Evolutionary conservation across 2,329 filamentous ascomycete species (phyloP).

Genomic region (Cladosporium phlei): DNA sequence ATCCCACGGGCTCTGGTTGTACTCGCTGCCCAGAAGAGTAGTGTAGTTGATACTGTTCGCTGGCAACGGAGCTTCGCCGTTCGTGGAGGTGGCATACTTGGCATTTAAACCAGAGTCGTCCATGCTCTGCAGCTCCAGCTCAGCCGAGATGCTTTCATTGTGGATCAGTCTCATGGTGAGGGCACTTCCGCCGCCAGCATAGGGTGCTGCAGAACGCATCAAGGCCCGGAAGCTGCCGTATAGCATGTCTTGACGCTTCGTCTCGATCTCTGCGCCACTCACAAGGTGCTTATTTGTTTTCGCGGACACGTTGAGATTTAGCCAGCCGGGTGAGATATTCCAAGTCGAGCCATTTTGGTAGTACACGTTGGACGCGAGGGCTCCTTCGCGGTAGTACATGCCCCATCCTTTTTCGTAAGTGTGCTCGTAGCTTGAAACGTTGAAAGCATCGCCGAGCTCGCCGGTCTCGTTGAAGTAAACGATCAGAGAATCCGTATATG

Average conservation of each 20-base stretch:
- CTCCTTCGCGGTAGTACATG: constrained; percentile 41
- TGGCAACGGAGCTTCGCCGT: constrained; percentile 36
- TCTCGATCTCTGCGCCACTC: constrained; percentile 41
- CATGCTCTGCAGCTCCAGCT: constrained; percentile 45
- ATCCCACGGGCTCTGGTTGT: constrained; percentile 37
- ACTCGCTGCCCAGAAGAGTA: constrained; percentile 31
- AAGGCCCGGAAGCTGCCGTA: constrained; percentile 45
- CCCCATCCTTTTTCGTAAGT: constrained; percentile 47
- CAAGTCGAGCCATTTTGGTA: constrained; percentile 29
- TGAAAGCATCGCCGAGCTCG: constrained; percentile 32
- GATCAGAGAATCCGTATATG: constrained; percentile 47
- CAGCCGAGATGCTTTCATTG: constrained; percentile 41
- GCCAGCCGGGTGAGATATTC: constrained; percentile 21
- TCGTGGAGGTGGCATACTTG: constrained; percentile 38
- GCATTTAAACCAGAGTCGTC: constrained; percentile 33
- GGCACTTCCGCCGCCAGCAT: constrained; percentile 36
- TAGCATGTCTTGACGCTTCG: constrained; percentile 42
- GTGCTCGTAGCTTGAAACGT: constrained; percentile 39
- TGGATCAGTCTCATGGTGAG: constrained; percentile 44
- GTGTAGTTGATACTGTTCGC: constrained; percentile 41
- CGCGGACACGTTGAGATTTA: constrained; percentile 35
- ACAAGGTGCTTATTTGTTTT: constrained; percentile 37
- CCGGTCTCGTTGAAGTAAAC: constrained; percentile 49
- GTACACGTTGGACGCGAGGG: constrained; percentile 37
- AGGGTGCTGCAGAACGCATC: constrained; percentile 37